Evolutionary conservation across 345 rosid species (phyloP), one percentile per base, ranked within the genome.

Genomic region (Ricinus communis): DNA sequence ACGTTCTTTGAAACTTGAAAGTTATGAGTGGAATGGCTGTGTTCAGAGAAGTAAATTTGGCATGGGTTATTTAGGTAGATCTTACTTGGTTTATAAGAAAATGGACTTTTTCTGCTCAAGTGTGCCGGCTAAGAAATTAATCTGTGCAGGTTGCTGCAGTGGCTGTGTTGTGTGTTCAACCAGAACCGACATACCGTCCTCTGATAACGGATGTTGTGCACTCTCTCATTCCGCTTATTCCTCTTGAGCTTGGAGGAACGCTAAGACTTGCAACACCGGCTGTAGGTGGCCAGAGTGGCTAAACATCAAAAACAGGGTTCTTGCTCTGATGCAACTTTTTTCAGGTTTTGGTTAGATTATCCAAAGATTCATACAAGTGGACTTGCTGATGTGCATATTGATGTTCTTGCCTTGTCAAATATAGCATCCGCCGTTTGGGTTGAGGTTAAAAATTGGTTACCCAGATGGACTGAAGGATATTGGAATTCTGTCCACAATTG

Each of bases 151-250:
- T 92, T 33, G 99, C 99, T 0, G 99, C 99, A 40, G 96, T 95
- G 59, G 96, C 99, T 33, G 87, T 95, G 38, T 77, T 95, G 68
- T 95, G 97, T 62, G 87, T 95, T 76, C 99, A 95, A 78, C 91
- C 97, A 5, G 97, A 95, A 72, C 97, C 97, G 19, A 83, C 92
- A 62, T 95, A 95, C 62, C 87, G 99, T 0, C 99, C 99, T 0
- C 82, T 95, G 68, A 92, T 95, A 38, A 86, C 89, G 0, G 99
- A 95, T 63, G 96, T 95, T 7, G 77, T 95, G 74, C 96, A 95
- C 71, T 92, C 99, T 56, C 92, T 95, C 18, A 73, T 92, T 68
- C 97, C 99, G 18, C 85, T 92, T 4, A 86, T 95, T 62, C 89
- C 99, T 3, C 4, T 86, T 11, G 96, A 90, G 77, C 92, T 89